Conservation (phyloP, 768 basidiomycete species). For the Amanita jacksonii region DNA sequence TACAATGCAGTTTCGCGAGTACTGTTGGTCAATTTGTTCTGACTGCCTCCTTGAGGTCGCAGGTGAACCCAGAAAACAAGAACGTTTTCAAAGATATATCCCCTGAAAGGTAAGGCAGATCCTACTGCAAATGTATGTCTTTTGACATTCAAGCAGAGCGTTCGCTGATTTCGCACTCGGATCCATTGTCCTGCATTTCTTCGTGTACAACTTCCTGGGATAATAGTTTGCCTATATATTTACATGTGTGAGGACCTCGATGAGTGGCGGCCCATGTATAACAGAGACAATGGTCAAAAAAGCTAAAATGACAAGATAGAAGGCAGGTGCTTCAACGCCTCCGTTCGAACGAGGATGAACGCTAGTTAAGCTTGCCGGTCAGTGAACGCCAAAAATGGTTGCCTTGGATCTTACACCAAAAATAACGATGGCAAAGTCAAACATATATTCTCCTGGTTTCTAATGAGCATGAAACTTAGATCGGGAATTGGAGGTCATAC, state of each 20-base stretch:
- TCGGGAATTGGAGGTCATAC: conserved; percentile 28
- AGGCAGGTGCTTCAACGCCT: conserved; percentile 18
- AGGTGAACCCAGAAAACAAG: conserved; percentile 83
- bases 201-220: conserved; percentile 97
- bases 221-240: conserved; percentile 24
- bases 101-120: conserved; percentile 69
- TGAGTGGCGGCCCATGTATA: neutral
- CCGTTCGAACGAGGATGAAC: conserved; percentile 69
- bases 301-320: neutral
- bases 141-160: conserved; percentile 44
- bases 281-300: neutral
- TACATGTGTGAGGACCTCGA: too few relatives aligned
- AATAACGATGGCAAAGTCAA: conserved; percentile 80
- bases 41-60: conserved; percentile 82
- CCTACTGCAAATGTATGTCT: neutral
- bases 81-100: conserved; percentile 84
- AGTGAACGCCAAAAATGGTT: neutral
- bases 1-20: conserved; percentile 66
- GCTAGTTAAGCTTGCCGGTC: conserved; percentile 27
- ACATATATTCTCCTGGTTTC: conserved; percentile 65
- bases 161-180: conserved; percentile 95
- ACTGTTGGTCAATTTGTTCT: conserved; percentile 96
- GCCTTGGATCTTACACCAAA: conserved; percentile 51
- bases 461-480: neutral
- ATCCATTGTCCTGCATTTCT: conserved; percentile 95